These are phyloP conservation scores for Rhytidiadelphus loreus DNA, from an alignment of 225 moss, liverwort and hornwort genomes.

Conservation along the genomic window DNA sequence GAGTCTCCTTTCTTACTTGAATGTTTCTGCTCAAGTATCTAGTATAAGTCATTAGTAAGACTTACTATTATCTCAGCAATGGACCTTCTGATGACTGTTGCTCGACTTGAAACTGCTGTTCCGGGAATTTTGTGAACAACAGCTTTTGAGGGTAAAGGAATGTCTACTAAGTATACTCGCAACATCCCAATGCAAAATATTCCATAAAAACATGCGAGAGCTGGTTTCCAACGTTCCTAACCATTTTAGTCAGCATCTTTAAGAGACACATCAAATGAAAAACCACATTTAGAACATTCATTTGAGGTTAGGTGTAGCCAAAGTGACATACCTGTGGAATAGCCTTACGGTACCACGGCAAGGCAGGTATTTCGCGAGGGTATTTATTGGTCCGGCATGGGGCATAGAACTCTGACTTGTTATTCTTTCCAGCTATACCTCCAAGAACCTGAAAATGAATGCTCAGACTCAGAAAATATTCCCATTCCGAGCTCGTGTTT, in stretches of 20 bases:
- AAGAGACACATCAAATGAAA: neutral
- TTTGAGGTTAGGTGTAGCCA: neutral
- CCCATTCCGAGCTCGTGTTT: neutral
- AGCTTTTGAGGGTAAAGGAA: neutral
- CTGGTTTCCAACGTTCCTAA: neutral
- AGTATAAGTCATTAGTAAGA: neutral
- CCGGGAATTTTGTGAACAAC: neutral
- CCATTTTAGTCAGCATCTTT: neutral
- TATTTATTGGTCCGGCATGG: constrained; percentile 97
- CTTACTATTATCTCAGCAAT: neutral
- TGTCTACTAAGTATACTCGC: neutral
- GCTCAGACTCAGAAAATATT: neutral
- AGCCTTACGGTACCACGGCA: constrained; percentile 81
- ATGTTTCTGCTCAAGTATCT: neutral
- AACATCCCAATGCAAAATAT: neutral
- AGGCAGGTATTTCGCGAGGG: constrained; percentile 88
- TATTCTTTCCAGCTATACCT: constrained; percentile 95
- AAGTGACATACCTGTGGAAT: constrained; percentile 63
- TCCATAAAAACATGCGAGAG: neutral
- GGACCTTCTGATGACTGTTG: neutral
- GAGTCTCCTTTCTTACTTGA: neutral
- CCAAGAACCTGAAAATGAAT: constrained; percentile 66
- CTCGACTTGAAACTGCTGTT: neutral
- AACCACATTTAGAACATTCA: neutral
- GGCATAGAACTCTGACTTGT: constrained; percentile 82